These are phyloP conservation scores for Spathaspora arborariae DNA, from an alignment of 805 yeast species.

Conservation along the genomic window DNA sequence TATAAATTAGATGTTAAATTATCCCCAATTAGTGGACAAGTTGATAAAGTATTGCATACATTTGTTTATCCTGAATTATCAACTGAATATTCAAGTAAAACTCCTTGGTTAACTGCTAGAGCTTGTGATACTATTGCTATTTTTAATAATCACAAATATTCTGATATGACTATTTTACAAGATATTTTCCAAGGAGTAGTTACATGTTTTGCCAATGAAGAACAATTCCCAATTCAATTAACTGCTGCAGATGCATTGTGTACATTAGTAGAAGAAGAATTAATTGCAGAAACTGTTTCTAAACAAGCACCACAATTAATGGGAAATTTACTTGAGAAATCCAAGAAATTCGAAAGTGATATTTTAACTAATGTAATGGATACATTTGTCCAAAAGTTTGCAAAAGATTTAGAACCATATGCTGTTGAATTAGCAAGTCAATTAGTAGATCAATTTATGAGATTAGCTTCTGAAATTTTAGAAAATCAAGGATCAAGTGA, in stretches of 20 bases:
- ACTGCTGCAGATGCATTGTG: slow-evolving; percentile 53
- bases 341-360: slow-evolving; percentile 42
- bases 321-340: slow-evolving; percentile 41
- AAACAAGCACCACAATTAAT: slow-evolving; percentile 43
- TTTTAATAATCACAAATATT: slow-evolving; percentile 29
- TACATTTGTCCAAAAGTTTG: slow-evolving; percentile 41
- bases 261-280: slow-evolving; percentile 43
- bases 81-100: slow-evolving; percentile 20
- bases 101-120: slow-evolving; percentile 43
- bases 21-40: slow-evolving; percentile 37
- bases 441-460: slow-evolving; percentile 70
- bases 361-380: slow-evolving; percentile 44
- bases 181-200: slow-evolving; percentile 41
- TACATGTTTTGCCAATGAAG: slow-evolving; percentile 35
- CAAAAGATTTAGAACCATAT: slow-evolving; percentile 40
- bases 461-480: slow-evolving; percentile 57
- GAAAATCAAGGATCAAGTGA: slow-evolving; percentile 18
- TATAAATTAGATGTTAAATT: slow-evolving; percentile 31
- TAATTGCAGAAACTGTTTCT: slow-evolving; percentile 38
- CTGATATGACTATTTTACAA: slow-evolving; percentile 31
- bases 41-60: slow-evolving; percentile 35
- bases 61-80: slow-evolving; percentile 40
- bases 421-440: slow-evolving; percentile 42
- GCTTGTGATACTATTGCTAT: slow-evolving; percentile 45
- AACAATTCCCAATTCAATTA: slow-evolving; percentile 47